A percentile compares a stretch with the other conserved stretches of the same genome.
These are phyloP conservation scores for Zea luxurians DNA, from an alignment of 176 grass and related monocot genomes.

Conservation along the genomic window DNA sequence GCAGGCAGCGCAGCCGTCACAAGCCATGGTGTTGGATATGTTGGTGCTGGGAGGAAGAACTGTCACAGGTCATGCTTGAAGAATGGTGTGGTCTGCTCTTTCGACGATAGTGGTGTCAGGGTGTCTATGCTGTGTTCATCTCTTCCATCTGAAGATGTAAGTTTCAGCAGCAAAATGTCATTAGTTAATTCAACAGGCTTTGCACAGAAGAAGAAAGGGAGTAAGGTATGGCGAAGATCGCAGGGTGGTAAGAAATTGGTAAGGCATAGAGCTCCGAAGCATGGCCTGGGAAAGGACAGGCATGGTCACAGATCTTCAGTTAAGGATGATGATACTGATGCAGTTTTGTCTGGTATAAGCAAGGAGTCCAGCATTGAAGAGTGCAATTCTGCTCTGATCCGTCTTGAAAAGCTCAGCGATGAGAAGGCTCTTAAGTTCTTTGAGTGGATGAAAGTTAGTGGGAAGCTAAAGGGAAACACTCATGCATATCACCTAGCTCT, in stretches of 20 bases:
- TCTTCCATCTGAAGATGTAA: conserved; percentile 31
- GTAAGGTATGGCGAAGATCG: conserved; percentile 44
- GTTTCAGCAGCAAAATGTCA: neutral
- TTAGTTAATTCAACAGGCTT: neutral
- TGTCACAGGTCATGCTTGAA: conserved; percentile 29
- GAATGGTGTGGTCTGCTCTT: conserved; percentile 29
- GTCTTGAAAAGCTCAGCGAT: conserved; percentile 69
- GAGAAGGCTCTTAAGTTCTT: conserved; percentile 65
- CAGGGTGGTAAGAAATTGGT: conserved; percentile 42
- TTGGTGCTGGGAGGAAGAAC: conserved; percentile 20
- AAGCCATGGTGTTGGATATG: conserved; percentile 7
- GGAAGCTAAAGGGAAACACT: conserved; percentile 64
- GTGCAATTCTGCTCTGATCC: conserved; percentile 71
- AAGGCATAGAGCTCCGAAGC: conserved; percentile 21
- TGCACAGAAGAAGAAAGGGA: conserved; percentile 32
- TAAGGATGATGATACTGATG: conserved; percentile 28
- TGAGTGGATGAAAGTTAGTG: conserved; percentile 73
- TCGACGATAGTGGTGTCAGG: neutral
- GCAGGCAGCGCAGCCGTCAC: neutral
- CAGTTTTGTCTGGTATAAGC: conserved; percentile 39
- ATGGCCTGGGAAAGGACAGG: conserved; percentile 24
- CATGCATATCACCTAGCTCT: conserved; percentile 78
- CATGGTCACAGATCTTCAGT: conserved; percentile 5
- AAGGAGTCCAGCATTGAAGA: conserved; percentile 53
- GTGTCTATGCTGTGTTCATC: conserved; percentile 32